Conservation (phyloP, 2,329 filamentous ascomycete genomes). For the Diaporthe sp. region DNA sequence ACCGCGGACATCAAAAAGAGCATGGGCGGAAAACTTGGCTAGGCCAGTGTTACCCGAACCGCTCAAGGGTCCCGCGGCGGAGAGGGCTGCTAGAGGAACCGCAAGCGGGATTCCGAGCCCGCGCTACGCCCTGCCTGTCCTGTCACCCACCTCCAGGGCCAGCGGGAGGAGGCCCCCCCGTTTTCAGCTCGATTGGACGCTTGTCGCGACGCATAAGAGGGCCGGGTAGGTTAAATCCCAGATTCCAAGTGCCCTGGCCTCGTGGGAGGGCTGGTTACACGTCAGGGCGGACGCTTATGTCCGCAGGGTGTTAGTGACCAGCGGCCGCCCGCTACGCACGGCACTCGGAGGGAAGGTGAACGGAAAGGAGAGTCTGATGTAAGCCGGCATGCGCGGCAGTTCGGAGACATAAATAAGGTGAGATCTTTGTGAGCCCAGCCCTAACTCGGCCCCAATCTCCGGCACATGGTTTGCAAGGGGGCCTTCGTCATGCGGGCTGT, state of each 20-base stretch:
- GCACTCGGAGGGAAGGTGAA: neutral
- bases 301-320: neutral
- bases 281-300: conserved; percentile 6
- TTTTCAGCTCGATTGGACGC: neutral
- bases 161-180: no score
- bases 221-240: neutral
- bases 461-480: neutral
- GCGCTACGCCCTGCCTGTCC: neutral
- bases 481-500: conserved; percentile 16
- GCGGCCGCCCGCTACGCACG: neutral
- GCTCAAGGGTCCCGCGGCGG: neutral
- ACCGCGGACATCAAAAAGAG: neutral
- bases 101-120: conserved; percentile 1
- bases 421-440: conserved; percentile 15
- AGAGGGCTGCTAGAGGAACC: neutral
- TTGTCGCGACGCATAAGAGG: neutral
- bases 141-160: neutral
- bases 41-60: neutral
- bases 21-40: neutral
- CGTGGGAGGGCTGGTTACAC: conserved; percentile 1
- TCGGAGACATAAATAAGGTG: neutral
- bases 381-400: neutral
- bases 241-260: neutral
- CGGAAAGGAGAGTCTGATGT: neutral
- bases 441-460: neutral